Percentiles rank a stretch among this genome's conserved stretches.
Conservation (phyloP, 257 asterid species). For the Marsdenia floribunda region DNA sequence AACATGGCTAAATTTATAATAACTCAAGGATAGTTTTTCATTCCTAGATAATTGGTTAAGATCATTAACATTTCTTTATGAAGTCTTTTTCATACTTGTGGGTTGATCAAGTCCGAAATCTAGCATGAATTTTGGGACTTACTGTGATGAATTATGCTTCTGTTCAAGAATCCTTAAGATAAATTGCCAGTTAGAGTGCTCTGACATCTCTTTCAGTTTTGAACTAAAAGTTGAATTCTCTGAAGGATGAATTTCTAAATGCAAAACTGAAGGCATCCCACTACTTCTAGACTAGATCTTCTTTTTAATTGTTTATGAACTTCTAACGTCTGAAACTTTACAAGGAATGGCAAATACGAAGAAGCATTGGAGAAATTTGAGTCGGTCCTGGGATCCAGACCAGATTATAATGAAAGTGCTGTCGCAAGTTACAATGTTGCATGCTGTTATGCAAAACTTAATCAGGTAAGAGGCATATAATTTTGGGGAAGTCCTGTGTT, state of each 20-base stretch:
- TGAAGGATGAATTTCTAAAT: not conserved
- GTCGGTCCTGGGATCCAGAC: conserved; percentile 83
- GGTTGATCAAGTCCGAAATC: not conserved
- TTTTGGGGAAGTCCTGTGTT: not conserved
- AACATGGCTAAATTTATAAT: not conserved
- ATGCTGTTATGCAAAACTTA: conserved; percentile 89
- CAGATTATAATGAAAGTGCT: conserved; percentile 63
- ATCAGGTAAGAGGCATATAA: conserved; percentile 44
- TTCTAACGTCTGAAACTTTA: conserved; percentile 1
- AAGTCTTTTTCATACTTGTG: not conserved
- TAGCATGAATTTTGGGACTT: not conserved
- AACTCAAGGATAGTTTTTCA: not conserved
- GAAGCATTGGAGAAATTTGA: conserved; percentile 82
- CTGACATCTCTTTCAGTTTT: not conserved
- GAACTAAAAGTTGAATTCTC: not conserved
- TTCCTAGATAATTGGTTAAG: not conserved
- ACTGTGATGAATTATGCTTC: not conserved
- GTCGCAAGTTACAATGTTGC: conserved; percentile 91
- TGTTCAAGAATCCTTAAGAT: not conserved
- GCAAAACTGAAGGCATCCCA: not conserved
- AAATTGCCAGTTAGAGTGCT: not conserved
- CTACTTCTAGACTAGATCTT: not conserved
- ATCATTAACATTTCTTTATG: not conserved
- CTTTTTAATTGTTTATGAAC: not conserved
- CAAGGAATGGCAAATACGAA: conserved; percentile 70